Percentiles rank a stretch among this genome's conserved stretches.
phyloP scores from a whole-genome alignment of 495 filamentous ascomycete genomes.

The Clavariopsis aquatica region DNA sequence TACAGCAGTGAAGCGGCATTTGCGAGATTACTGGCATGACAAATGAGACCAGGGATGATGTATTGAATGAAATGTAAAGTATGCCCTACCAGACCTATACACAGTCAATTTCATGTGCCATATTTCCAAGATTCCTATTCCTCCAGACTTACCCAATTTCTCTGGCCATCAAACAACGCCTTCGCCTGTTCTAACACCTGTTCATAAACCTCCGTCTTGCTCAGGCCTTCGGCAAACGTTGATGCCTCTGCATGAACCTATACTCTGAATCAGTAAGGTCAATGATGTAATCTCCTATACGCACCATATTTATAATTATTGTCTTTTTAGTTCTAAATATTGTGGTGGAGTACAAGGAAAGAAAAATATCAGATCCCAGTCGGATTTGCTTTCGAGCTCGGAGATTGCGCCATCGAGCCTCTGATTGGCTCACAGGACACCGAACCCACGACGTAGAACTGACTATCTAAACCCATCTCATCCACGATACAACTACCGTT shows the following conservation, averaged over 20 bases:
- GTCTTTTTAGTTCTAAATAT: neutral
- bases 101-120: neutral
- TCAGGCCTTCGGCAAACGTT: conserved; percentile 64
- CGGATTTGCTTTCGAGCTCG: neutral
- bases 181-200: conserved; percentile 72
- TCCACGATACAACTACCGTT: too few species aligned
- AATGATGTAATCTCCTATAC: neutral
- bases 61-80: neutral
- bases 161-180: conserved; percentile 72
- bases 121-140: neutral
- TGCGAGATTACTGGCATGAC: conserved; percentile 69
- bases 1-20: conserved; percentile 83
- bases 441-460: too few species aligned
- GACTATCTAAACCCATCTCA: too few species aligned
- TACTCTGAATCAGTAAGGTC: neutral
- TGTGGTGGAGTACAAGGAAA: neutral
- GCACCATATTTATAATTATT: neutral
- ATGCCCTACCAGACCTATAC: conserved; percentile 59
- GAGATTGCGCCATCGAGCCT: conserved; percentile 1
- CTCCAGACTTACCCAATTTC: conserved; percentile 73
- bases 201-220: conserved; percentile 74
- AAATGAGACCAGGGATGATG: conserved; percentile 9
- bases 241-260: conserved; percentile 89
- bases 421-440: conserved; percentile 6
- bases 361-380: neutral